A percentile compares a stretch with the other conserved stretches of the same genome.
Evolutionary conservation across 345 rosid genomes (phyloP).

Genomic region (Linum usitatissimum): DNA sequence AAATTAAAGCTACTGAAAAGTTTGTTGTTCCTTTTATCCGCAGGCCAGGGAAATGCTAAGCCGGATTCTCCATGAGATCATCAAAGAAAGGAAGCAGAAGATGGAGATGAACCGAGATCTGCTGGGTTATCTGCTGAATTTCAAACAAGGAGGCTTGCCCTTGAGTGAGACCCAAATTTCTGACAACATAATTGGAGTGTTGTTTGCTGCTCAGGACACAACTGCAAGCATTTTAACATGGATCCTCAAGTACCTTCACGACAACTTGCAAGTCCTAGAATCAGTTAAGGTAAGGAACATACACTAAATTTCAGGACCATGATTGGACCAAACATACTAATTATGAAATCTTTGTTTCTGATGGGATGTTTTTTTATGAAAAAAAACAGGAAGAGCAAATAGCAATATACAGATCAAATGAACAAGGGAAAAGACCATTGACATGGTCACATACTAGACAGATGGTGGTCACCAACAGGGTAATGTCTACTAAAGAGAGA

Average conservation of each 20-base stretch:
- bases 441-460: slow-evolving; percentile 8
- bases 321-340: no score
- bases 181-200: slow-evolving; percentile 4
- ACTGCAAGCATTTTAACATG: slow-evolving; percentile 4
- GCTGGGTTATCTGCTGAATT: not conserved
- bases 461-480: slow-evolving; percentile 3
- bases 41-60: not conserved
- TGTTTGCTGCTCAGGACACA: slow-evolving; percentile 10
- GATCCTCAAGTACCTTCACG: slow-evolving; percentile 6
- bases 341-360: no score
- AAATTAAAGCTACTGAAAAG: no score
- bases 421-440: not conserved
- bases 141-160: not conserved
- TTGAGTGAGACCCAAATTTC: not conserved
- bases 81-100: not conserved
- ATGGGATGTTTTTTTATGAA: no score
- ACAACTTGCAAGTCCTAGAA: not conserved
- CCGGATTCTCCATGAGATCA: not conserved
- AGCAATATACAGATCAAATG: not conserved
- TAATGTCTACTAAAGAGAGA: not conserved
- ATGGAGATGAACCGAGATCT: not conserved
- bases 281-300: not conserved
- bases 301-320: no score
- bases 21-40: no score
- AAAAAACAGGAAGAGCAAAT: not conserved